Conservation (phyloP, 495 filamentous ascomycete genomes). For the Aspergillus olivimuriae region DNA sequence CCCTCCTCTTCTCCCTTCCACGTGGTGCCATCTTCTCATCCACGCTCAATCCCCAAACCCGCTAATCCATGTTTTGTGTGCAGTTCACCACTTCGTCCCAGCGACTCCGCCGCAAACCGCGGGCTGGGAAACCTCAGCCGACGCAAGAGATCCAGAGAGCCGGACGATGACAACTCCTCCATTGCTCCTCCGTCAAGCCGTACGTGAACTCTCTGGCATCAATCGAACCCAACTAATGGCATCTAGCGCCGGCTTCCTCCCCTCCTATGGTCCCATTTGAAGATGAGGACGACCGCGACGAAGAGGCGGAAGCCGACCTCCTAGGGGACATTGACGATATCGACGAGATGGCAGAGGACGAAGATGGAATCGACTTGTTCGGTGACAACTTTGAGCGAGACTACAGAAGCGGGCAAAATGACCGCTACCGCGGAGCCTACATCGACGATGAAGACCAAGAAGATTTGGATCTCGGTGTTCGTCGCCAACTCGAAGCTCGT, state of each 20-base stretch:
- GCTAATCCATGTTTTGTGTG: constrained; percentile 12
- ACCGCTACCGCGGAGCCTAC: constrained; percentile 62
- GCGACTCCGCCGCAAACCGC: constrained; percentile 81
- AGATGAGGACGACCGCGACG: constrained; percentile 70
- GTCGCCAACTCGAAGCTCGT: constrained; percentile 77
- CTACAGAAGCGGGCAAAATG: constrained; percentile 56
- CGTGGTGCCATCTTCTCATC: neutral
- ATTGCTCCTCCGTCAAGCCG: constrained; percentile 66
- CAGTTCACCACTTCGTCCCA: constrained; percentile 78
- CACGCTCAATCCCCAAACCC: too few species aligned
- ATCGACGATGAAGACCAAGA: constrained; percentile 67
- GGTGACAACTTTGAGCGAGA: constrained; percentile 83
- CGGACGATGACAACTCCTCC: constrained; percentile 69
- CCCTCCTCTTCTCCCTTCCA: too few species aligned
- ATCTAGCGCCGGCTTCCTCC: constrained; percentile 32
- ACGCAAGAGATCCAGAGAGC: constrained; percentile 78
- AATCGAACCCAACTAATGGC: constrained; percentile 26
- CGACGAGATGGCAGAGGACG: constrained; percentile 94
- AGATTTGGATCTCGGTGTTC: constrained; percentile 57
- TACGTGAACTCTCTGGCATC: constrained; percentile 41
- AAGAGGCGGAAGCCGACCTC: constrained; percentile 66
- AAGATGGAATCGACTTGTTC: constrained; percentile 90
- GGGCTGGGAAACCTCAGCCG: constrained; percentile 53
- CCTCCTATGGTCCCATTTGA: constrained; percentile 52
- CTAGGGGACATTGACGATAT: constrained; percentile 83